phyloP scores from a whole-genome alignment of 1,139 yeast genomes.

The Geotrichum phurueaensis region DNA sequence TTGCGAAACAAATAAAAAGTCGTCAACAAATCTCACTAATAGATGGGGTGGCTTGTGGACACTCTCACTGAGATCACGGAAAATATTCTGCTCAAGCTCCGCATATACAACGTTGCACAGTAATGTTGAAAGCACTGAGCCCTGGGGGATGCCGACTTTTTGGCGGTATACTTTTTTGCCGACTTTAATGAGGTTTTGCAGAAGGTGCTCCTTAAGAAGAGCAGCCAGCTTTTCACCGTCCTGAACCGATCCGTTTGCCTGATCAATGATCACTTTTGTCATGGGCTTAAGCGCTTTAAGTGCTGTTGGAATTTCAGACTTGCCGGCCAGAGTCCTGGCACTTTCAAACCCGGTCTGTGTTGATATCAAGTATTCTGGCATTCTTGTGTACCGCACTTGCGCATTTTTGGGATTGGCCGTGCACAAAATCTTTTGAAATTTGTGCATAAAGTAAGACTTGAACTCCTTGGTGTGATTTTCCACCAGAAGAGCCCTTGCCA shows the following conservation, averaged over 20 bases:
- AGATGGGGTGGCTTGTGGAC: slow-evolving; percentile 32
- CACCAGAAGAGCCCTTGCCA: slow-evolving; percentile 22
- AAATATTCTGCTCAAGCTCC: slow-evolving; percentile 46
- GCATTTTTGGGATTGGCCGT: neutral
- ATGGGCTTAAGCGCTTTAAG: neutral
- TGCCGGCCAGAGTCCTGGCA: slow-evolving; percentile 1
- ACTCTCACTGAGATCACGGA: slow-evolving; percentile 15
- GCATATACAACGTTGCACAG: slow-evolving; percentile 75
- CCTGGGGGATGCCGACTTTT: slow-evolving; percentile 76
- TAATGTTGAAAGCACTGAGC: slow-evolving; percentile 68
- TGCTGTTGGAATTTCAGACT: neutral
- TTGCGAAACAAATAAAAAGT: slow-evolving; percentile 64
- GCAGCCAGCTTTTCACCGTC: slow-evolving; percentile 18
- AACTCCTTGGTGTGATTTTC: neutral
- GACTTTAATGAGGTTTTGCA: slow-evolving; percentile 37
- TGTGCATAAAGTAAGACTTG: slow-evolving; percentile 12
- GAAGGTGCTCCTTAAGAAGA: slow-evolving; percentile 39
- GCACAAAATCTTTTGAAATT: slow-evolving; percentile 3
- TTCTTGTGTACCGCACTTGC: neutral
- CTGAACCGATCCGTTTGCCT: slow-evolving; percentile 6
- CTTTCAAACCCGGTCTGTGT: neutral
- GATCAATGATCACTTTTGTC: slow-evolving; percentile 11
- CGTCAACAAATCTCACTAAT: slow-evolving; percentile 73
- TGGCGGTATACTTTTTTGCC: slow-evolving; percentile 41
- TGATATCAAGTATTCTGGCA: slow-evolving; percentile 10